Evolutionary conservation across 1,284 basidiomycete species (phyloP).

Genomic region (Pascua sp.): DNA sequence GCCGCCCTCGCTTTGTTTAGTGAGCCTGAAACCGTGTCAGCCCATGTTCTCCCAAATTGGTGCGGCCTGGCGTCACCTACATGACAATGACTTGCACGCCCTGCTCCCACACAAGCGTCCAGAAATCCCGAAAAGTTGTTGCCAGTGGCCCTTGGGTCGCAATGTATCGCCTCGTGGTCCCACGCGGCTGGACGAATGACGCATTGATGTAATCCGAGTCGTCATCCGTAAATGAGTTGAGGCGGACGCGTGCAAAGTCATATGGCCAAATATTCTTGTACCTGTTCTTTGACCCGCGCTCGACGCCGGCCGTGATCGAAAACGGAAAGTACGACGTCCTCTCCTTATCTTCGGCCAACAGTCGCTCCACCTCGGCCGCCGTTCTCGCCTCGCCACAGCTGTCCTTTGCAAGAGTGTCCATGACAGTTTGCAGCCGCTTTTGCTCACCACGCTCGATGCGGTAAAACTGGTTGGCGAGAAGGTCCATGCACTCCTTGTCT

Average conservation of each 20-base stretch:
- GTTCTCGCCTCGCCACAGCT: slow-evolving; percentile 4
- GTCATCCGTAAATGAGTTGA: slow-evolving; percentile 55
- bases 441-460: slow-evolving; percentile 93
- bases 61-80: slow-evolving; percentile 55
- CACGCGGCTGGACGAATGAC: slow-evolving; percentile 79
- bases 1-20: slow-evolving; percentile 83
- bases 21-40: slow-evolving; percentile 75
- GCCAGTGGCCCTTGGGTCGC: slow-evolving; percentile 94
- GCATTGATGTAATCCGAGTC: slow-evolving; percentile 91
- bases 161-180: slow-evolving; percentile 78
- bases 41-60: slow-evolving; percentile 55
- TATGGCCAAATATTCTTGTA: slow-evolving; percentile 95
- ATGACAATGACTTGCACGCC: slow-evolving; percentile 57
- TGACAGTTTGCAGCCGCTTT: slow-evolving; percentile 78
- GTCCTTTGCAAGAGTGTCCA: slow-evolving; percentile 56
- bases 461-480: slow-evolving; percentile 66
- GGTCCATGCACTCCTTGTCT: slow-evolving; percentile 56
- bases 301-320: slow-evolving; percentile 92
- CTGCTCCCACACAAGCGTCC: slow-evolving; percentile 66
- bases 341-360: slow-evolving; percentile 14
- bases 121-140: slow-evolving; percentile 87
- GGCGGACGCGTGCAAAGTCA: slow-evolving; percentile 68
- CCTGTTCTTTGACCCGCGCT: slow-evolving; percentile 89
- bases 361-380: slow-evolving; percentile 23
- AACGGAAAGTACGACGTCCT: slow-evolving; percentile 61